Conservation (phyloP, 139 green algal species). For the Coccomyxa sp. region DNA sequence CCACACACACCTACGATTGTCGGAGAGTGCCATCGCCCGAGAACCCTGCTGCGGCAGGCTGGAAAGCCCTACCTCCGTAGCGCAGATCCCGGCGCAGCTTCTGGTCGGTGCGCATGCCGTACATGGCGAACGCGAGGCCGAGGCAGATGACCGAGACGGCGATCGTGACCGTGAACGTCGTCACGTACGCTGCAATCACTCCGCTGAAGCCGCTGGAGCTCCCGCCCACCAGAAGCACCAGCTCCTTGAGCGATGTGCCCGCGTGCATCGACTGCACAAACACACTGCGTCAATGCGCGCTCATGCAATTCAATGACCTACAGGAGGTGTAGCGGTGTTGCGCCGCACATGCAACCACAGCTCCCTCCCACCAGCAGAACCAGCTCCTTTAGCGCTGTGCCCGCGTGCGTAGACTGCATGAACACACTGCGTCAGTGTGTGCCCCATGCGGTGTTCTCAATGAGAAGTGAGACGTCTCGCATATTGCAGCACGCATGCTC, state of each 20-base stretch:
- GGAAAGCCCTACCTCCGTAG: neutral
- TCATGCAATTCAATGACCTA: neutral
- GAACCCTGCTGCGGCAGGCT: no score
- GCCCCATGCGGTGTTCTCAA: no score
- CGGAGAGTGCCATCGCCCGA: no score
- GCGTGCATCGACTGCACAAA: neutral
- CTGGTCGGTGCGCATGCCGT: neutral
- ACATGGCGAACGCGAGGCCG: neutral
- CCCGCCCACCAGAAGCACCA: neutral
- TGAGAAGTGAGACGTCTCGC: no score
- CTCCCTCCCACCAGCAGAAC: no score
- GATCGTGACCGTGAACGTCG: neutral
- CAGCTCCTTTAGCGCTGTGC: no score
- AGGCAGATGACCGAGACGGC: neutral
- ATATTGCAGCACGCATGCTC: no score
- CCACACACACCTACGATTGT: no score
- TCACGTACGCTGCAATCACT: neutral
- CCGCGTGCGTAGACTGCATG: no score
- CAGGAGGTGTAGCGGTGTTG: no score
- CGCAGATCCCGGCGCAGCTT: neutral
- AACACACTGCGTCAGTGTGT: no score
- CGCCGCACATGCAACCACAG: no score
- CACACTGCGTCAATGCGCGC: neutral
- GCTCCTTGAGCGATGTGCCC: neutral
- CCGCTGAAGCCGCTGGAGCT: neutral